Percentiles rank a stretch among this genome's conserved stretches.
These are phyloP conservation scores for Argentina anserina DNA, from an alignment of 306 rosid species.

Conservation along the genomic window DNA sequence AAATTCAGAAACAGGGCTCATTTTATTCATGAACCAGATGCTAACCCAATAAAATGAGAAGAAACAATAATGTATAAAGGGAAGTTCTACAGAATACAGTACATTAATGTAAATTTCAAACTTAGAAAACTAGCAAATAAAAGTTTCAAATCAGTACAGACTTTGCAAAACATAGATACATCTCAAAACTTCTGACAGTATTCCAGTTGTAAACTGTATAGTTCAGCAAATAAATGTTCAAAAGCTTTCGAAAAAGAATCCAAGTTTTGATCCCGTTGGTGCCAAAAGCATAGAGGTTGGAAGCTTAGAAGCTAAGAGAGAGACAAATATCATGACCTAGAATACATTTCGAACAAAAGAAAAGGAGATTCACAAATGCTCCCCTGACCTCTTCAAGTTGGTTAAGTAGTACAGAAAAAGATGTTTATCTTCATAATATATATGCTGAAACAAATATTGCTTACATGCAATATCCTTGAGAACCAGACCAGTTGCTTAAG, in stretches of 20 bases:
- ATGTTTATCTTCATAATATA: not conserved
- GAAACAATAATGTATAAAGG: not conserved
- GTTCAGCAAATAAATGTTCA: not conserved
- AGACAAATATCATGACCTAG: not conserved
- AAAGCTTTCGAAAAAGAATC: not conserved
- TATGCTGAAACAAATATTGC: conserved; percentile 8
- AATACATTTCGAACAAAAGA: not conserved
- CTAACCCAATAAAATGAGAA: not conserved
- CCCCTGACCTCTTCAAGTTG: not conserved
- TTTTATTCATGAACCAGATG: not conserved
- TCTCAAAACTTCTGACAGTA: not conserved
- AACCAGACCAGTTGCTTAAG: conserved; percentile 58
- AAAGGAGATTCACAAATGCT: not conserved
- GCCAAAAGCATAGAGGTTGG: not conserved
- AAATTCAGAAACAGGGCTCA: conserved; percentile 1
- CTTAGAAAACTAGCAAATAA: not conserved
- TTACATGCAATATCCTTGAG: conserved; percentile 68
- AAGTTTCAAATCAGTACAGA: not conserved
- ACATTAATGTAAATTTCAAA: not conserved
- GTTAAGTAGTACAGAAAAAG: not conserved
- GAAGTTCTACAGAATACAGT: not conserved
- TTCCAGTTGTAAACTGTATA: not conserved
- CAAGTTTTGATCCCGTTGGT: conserved; percentile 1
- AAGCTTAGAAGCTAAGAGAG: not conserved
- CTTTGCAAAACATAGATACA: not conserved